Evolutionary conservation across 2,329 filamentous ascomycete species (phyloP).

Genomic region (Stagonosporopsis tanaceti): DNA sequence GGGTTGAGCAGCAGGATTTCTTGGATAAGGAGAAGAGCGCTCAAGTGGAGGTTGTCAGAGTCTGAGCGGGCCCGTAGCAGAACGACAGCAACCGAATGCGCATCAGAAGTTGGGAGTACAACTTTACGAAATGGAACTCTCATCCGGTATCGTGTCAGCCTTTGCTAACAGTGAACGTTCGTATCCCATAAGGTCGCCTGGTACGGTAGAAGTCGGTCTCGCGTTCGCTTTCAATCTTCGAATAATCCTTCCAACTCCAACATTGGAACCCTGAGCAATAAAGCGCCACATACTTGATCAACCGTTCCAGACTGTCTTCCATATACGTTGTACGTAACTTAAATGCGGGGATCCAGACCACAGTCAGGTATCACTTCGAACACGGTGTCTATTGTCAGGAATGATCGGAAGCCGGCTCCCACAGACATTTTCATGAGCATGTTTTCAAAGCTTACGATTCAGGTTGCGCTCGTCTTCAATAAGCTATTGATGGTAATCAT

Average conservation of each 20-base stretch:
- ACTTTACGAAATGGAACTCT: background rate
- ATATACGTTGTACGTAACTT: background rate
- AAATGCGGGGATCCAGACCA: background rate
- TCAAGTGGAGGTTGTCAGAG: constrained; percentile 3
- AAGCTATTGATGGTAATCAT: background rate
- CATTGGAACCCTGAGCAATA: background rate
- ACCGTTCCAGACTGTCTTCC: background rate
- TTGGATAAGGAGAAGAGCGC: constrained; percentile 33
- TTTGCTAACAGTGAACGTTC: background rate
- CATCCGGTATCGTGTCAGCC: background rate
- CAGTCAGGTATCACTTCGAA: too few relatives aligned
- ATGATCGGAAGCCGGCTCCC: too few relatives aligned
- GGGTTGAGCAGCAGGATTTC: constrained; percentile 35
- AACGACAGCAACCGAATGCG: background rate
- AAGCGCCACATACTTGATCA: background rate
- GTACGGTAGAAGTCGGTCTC: too few relatives aligned
- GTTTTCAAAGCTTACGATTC: too few relatives aligned
- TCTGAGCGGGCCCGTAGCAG: background rate
- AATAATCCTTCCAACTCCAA: background rate
- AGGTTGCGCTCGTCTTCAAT: background rate
- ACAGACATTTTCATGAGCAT: too few relatives aligned
- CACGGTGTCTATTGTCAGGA: too few relatives aligned
- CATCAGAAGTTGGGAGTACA: background rate
- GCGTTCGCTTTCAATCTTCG: background rate
- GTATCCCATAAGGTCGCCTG: too few relatives aligned